Percentiles rank a stretch among this genome's conserved stretches.
Conservation (phyloP, 2,329 filamentous ascomycete species). For the Parascedosporium putredinis region DNA sequence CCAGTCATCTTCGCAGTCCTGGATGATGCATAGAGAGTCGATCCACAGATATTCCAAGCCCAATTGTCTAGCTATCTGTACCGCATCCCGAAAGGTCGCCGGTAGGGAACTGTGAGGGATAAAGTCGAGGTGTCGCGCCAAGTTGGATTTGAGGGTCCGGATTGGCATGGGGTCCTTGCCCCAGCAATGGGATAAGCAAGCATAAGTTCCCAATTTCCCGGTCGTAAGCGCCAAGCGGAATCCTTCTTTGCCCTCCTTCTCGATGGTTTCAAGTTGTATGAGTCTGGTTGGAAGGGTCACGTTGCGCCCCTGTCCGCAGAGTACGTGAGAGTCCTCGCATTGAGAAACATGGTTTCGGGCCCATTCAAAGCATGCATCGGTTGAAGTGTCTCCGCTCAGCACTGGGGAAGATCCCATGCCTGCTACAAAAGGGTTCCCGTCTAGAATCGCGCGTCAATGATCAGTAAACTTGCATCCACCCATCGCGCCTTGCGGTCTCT, state of each 20-base stretch:
- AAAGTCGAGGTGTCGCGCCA: neutral
- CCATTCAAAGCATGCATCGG: neutral
- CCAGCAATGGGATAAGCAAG: neutral
- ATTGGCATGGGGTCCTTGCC: neutral
- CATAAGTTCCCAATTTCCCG: neutral
- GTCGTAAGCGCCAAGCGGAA: neutral
- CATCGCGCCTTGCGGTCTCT: no score
- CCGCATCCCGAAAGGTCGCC: neutral
- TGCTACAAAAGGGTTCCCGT: neutral
- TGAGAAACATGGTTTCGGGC: neutral
- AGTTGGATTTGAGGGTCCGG: neutral
- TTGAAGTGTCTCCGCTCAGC: neutral
- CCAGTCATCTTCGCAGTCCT: constrained; percentile 17
- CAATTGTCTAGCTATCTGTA: neutral
- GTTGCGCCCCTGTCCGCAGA: neutral
- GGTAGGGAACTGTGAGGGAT: neutral
- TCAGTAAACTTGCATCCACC: neutral
- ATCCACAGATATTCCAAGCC: constrained; percentile 16
- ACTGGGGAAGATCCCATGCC: neutral
- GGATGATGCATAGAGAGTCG: constrained; percentile 18
- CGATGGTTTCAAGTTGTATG: neutral
- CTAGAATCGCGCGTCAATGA: neutral
- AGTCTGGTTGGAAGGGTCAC: neutral
- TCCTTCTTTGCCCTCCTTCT: neutral
- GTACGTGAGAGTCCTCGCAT: neutral